Conservation (phyloP, 805 yeast species). For the Lachancea thermotolerans region DNA sequence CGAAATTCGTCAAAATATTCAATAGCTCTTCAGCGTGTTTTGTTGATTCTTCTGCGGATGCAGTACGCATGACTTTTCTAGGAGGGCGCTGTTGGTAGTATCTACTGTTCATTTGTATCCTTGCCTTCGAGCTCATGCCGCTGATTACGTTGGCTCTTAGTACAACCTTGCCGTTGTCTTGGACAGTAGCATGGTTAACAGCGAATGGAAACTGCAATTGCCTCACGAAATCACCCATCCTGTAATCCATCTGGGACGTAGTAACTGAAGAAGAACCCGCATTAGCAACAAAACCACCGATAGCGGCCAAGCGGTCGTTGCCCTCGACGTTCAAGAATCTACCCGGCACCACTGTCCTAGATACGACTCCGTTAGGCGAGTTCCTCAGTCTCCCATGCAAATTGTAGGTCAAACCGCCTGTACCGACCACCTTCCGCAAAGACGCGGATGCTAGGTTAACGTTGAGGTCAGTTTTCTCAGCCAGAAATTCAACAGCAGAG, state of each 20-base stretch:
- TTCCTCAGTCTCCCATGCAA: constrained; percentile 61
- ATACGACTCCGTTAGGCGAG: constrained; percentile 62
- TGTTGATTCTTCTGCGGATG: constrained; percentile 10
- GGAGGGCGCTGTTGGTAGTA: constrained; percentile 16
- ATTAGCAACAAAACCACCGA: constrained; percentile 48
- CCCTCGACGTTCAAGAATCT: constrained; percentile 46
- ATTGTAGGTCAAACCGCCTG: constrained; percentile 69
- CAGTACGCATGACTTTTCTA: constrained; percentile 11
- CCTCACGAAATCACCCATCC: constrained; percentile 37
- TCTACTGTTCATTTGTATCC: constrained; percentile 14
- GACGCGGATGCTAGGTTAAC: constrained; percentile 5
- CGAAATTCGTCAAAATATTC: constrained; percentile 11
- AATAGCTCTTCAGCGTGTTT: constrained; percentile 17
- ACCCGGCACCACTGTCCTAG: constrained; percentile 56
- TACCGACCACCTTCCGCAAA: constrained; percentile 43
- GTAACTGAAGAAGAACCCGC: constrained; percentile 26
- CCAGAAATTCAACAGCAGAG: constrained; percentile 38
- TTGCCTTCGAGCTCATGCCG: constrained; percentile 17
- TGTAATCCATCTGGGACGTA: constrained; percentile 32
- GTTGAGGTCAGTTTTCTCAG: constrained; percentile 16
- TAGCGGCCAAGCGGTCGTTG: constrained; percentile 42
- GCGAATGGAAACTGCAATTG: constrained; percentile 40
- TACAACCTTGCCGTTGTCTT: constrained; percentile 32
- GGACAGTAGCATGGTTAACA: constrained; percentile 34
- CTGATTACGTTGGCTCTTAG: constrained; percentile 18